A percentile compares a stretch with the other conserved stretches of the same genome.
These are phyloP conservation scores for Crithidia bombi DNA, from an alignment of 208 protist species.

Conservation along the genomic window DNA sequence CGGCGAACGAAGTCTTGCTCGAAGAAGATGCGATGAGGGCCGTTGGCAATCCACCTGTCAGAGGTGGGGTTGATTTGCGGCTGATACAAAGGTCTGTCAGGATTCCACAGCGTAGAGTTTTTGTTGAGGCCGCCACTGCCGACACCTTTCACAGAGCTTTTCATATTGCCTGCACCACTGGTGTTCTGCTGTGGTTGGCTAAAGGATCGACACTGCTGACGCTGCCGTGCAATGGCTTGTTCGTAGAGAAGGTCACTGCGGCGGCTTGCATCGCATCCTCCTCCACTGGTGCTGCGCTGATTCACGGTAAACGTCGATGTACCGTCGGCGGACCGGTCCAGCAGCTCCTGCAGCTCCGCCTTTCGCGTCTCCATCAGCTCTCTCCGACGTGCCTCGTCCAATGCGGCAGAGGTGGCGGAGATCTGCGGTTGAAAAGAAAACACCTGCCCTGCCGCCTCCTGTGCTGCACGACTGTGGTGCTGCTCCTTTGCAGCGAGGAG, in stretches of 20 bases:
- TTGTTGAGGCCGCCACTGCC: neutral
- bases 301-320: conserved; percentile 2
- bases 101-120: neutral
- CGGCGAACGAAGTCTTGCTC: conserved; percentile 67
- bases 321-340: conserved; percentile 6
- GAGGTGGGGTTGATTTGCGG: conserved; percentile 68
- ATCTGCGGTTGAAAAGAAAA: conserved; percentile 68
- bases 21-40: conserved; percentile 76
- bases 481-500: conserved; percentile 51
- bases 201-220: neutral
- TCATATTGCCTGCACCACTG: neutral
- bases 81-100: conserved; percentile 18
- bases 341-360: conserved; percentile 14
- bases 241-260: conserved; percentile 35
- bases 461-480: conserved; percentile 34
- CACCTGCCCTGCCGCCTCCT: conserved; percentile 27
- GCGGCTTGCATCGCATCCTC: neutral
- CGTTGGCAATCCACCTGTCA: conserved; percentile 70
- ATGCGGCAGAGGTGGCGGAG: conserved; percentile 58
- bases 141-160: neutral
- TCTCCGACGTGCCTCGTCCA: conserved; percentile 43
- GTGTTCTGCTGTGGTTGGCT: neutral
- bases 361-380: neutral
- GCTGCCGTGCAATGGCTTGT: conserved; percentile 23
- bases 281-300: neutral